Percentiles rank a stretch among this genome's conserved stretches.
These are phyloP conservation scores for Fennellomyces sp. DNA, from an alignment of 371 early-diverging fungal species.

Conservation along the genomic window DNA sequence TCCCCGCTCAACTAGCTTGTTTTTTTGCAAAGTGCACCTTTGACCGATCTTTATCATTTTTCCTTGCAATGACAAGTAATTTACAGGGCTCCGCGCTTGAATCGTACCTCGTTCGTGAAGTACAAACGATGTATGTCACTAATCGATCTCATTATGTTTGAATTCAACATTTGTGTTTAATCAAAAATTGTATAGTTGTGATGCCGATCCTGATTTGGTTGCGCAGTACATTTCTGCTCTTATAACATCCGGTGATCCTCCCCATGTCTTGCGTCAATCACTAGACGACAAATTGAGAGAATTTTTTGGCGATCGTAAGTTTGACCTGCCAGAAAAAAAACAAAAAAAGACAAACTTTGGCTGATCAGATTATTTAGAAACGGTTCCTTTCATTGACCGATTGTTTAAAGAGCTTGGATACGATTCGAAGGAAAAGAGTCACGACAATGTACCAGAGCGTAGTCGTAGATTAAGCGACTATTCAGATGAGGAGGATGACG, in stretches of 20 bases:
- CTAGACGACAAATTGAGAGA: slow-evolving; percentile 49
- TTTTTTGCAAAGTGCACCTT: not conserved
- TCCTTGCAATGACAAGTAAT: slow-evolving; percentile 4
- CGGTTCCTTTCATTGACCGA: slow-evolving; percentile 63
- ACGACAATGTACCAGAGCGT: slow-evolving; percentile 5
- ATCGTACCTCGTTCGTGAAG: slow-evolving; percentile 19
- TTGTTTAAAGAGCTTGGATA: slow-evolving; percentile 54
- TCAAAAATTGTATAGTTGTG: slow-evolving; percentile 71
- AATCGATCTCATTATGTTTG: not conserved
- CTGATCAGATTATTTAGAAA: slow-evolving; percentile 50
- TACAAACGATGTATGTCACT: slow-evolving; percentile 58
- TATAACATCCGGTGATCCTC: slow-evolving; percentile 62
- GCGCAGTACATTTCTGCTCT: slow-evolving; percentile 82
- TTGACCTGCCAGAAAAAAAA: too few species aligned
- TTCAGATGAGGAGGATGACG: slow-evolving; percentile 67
- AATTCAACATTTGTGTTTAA: slow-evolving; percentile 26
- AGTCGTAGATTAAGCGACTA: slow-evolving; percentile 40
- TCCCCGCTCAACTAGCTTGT: too few species aligned
- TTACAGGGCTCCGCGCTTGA: slow-evolving; percentile 9
- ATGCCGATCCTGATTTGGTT: slow-evolving; percentile 75
- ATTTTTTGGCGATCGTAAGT: slow-evolving; percentile 59
- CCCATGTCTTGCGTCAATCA: slow-evolving; percentile 27
- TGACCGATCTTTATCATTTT: not conserved
- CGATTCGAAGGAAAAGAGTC: slow-evolving; percentile 25
- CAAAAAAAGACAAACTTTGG: not conserved